Base-by-base conservation (phyloP, 306 rosid genomes). In the Biancaea sappan region DNA sequence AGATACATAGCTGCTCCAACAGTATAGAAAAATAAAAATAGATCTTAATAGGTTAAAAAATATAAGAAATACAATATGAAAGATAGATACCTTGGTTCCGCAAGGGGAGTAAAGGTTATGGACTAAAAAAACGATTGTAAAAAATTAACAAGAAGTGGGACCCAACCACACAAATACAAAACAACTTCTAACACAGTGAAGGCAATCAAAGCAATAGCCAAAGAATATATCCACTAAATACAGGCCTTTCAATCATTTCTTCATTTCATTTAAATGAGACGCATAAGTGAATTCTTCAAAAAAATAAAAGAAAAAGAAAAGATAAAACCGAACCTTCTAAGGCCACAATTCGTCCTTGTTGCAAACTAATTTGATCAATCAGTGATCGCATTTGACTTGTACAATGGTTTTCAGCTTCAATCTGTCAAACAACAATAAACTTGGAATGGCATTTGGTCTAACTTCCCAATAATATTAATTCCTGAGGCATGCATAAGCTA, bases 351-450 rank as follows among this genome's bases (percentile, higher is more conserved):
- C 86, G 93, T 66, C 91, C 97, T 82, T 89, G 94, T 69, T 94
- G 96, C 94, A 75, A 78, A 82, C 97, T 91, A 80, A 94, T 91
- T 81, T 88, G 94, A 72, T 91, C 94, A 65, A 91, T 94, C 57
- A 94, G 83, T 37, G 88, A 88, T 69, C 91, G 82, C 84, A 74
- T 83, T 63, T 91, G 91, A 73, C 74, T 84, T 54, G 96, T 90
- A 81, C 98, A 94, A 18, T 77, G 92, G 74, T 81, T 84, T 88
- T 91, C 97, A 21, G 94, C 88, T 75, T 91, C 90, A 80, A 89
- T 79, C 98, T 94, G 86, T 47, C 65, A 65, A 63, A 83, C 60
- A 34, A 25, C 46, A 46, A 86, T 31, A 11, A 63, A 34, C 11
- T 56, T 62, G n/a, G 48, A 62, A 35, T 34, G 35, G 28, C 43